Evolutionary conservation across 176 grass and related monocot genomes (phyloP).

Genomic region (Cenchrus purpureus): DNA sequence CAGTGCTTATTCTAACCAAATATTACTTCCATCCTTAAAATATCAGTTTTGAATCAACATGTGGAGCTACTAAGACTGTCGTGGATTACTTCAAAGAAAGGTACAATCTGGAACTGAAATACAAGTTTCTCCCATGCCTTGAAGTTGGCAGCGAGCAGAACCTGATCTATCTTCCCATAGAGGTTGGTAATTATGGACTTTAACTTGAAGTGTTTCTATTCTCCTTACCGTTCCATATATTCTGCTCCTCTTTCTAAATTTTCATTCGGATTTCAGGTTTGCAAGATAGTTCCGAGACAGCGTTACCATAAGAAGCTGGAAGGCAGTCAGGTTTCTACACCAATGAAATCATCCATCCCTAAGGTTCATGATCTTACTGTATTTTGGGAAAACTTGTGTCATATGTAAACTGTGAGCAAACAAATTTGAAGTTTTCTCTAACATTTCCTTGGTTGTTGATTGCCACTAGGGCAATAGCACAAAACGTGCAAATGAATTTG

Average conservation of each 20-base stretch:
- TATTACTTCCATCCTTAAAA: neutral
- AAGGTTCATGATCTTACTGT: conserved; percentile 27
- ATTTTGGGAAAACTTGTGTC: neutral
- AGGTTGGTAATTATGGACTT: conserved; percentile 46
- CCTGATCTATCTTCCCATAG: conserved; percentile 67
- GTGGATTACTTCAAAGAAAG: conserved; percentile 56
- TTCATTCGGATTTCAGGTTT: conserved; percentile 45
- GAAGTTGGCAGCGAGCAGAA: conserved; percentile 56
- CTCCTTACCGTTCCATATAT: neutral
- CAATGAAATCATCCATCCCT: conserved; percentile 39
- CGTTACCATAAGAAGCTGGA: conserved; percentile 61
- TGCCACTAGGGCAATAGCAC: conserved; percentile 46
- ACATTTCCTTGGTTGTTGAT: conserved; percentile 39
- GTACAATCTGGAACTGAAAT: conserved; percentile 44
- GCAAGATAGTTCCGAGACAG: conserved; percentile 58
- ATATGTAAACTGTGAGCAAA: neutral
- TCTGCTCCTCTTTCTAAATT: neutral
- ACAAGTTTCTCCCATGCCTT: conserved; percentile 38
- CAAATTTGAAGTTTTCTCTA: neutral
- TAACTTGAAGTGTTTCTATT: neutral
- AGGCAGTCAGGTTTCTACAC: conserved; percentile 39
- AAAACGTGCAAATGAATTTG: conserved; percentile 61
- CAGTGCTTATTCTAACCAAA: conserved; percentile 5
- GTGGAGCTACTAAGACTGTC: conserved; percentile 16
- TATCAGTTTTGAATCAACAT: conserved; percentile 31